Conservation (phyloP, 2,329 filamentous ascomycete species). For the Alternaria brassicae region DNA sequence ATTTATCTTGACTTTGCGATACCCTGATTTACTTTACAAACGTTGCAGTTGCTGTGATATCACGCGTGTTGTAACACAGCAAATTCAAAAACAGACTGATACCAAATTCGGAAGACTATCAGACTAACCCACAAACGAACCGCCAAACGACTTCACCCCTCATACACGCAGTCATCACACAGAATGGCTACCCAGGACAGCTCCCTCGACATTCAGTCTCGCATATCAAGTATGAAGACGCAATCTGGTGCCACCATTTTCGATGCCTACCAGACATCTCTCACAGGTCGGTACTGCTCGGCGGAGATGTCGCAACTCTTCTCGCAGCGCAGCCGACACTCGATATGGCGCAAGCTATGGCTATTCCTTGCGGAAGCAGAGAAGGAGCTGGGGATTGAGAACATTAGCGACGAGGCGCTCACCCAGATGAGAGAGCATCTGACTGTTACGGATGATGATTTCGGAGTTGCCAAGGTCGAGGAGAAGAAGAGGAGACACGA, state of each 20-base stretch:
- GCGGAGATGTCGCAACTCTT: constrained; percentile 70
- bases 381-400: constrained; percentile 76
- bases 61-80: neutral
- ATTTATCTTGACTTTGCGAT: constrained; percentile 5
- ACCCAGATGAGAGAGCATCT: constrained; percentile 56
- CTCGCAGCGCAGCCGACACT: constrained; percentile 74
- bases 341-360: constrained; percentile 87
- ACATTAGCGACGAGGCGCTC: constrained; percentile 70
- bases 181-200: constrained; percentile 28
- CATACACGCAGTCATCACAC: neutral
- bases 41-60: neutral
- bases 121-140: constrained; percentile 7
- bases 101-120: constrained; percentile 15
- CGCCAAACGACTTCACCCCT: neutral
- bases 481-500: constrained; percentile 68
- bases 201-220: constrained; percentile 32
- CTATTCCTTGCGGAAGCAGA: constrained; percentile 82
- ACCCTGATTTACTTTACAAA: neutral
- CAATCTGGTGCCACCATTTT: constrained; percentile 30
- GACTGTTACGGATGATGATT: constrained; percentile 57
- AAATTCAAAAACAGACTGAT: neutral
- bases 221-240: constrained; percentile 31
- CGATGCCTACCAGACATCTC: constrained; percentile 39
- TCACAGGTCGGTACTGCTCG: constrained; percentile 69
- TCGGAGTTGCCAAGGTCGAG: constrained; percentile 56